A percentile compares a stretch with the other conserved stretches of the same genome.
phyloP scores from a whole-genome alignment of 352 stramenopile species.

The Globisporangium camurandrum region DNA sequence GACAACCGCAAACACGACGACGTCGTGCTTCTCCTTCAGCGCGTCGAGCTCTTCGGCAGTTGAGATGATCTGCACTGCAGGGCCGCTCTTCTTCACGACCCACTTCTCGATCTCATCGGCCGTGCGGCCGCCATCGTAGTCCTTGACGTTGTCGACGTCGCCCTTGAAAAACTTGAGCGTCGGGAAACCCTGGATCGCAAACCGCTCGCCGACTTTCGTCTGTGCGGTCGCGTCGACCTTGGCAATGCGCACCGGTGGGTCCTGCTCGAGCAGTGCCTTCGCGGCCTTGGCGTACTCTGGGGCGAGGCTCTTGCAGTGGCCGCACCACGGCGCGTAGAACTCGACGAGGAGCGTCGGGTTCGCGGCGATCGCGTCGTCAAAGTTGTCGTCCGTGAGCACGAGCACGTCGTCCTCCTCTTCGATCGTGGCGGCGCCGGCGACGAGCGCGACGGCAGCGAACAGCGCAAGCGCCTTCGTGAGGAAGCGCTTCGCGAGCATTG shows the following conservation, averaged over 20 bases:
- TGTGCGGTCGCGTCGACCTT: conserved; percentile 86
- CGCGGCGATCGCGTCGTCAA: conserved; percentile 78
- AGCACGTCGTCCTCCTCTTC: conserved; percentile 89
- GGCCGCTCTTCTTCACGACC: conserved; percentile 90
- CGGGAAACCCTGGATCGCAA: conserved; percentile 82
- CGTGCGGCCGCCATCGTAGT: conserved; percentile 84
- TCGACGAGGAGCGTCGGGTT: conserved; percentile 88
- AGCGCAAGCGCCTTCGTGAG: conserved; percentile 31
- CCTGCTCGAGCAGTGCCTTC: conserved; percentile 66
- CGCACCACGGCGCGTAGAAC: conserved; percentile 2
- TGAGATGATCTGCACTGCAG: conserved; percentile 76
- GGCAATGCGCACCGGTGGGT: conserved; percentile 70
- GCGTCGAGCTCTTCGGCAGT: conserved; percentile 59
- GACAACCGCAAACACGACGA: conserved; percentile 80
- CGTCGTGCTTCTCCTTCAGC: conserved; percentile 79
- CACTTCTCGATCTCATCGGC: conserved; percentile 84
- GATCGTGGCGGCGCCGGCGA: conserved; percentile 38
- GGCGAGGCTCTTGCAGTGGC: conserved; percentile 32
- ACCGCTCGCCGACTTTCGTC: conserved; percentile 75
- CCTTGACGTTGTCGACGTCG: conserved; percentile 71
- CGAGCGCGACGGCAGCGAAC: conserved; percentile 38
- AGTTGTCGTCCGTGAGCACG: conserved; percentile 89
- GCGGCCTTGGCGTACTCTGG: conserved; percentile 87
- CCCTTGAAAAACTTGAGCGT: conserved; percentile 92
- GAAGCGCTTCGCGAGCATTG: conserved; percentile 60